Evolutionary conservation across 2,329 filamentous ascomycete genomes (phyloP).

Genomic region (Hymenoscyphus fructigenus): DNA sequence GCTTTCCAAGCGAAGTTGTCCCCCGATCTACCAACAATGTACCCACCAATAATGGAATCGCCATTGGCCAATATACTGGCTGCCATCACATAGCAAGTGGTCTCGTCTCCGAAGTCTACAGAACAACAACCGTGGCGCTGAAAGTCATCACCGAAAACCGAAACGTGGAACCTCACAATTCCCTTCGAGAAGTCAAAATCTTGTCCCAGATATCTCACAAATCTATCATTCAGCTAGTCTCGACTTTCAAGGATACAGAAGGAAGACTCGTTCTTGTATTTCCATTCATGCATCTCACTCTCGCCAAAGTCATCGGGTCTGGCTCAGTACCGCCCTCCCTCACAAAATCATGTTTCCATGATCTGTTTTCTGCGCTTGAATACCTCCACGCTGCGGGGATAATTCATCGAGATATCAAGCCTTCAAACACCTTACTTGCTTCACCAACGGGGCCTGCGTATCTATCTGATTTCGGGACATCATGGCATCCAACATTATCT

Average conservation of each 20-base stretch:
- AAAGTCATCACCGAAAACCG: conserved; percentile 80
- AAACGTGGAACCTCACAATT: conserved; percentile 79
- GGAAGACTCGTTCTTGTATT: conserved; percentile 78
- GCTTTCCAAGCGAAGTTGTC: conserved; percentile 23
- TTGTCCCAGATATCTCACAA: conserved; percentile 58
- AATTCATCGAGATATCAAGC: conserved; percentile 92
- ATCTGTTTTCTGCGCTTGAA: conserved; percentile 69
- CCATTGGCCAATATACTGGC: conserved; percentile 53
- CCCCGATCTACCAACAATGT: conserved; percentile 1
- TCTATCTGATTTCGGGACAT: conserved; percentile 88
- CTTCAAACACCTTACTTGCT: conserved; percentile 78
- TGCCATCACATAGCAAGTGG: conserved; percentile 63
- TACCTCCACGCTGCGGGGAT: conserved; percentile 74
- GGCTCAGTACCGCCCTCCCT: conserved; percentile 38
- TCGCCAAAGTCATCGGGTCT: conserved; percentile 64
- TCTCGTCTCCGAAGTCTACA: conserved; percentile 81
- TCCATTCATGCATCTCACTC: conserved; percentile 75
- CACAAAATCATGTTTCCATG: conserved; percentile 51
- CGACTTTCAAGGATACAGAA: conserved; percentile 70
- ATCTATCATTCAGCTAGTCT: conserved; percentile 66
- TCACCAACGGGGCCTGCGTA: conserved; percentile 69
- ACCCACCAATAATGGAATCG: conserved; percentile 39
- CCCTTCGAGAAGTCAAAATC: conserved; percentile 75
- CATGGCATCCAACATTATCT: conserved; percentile 67
- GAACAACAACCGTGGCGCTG: conserved; percentile 62